These are phyloP conservation scores for Arthrobotrys entomopaga DNA, from an alignment of 2,329 filamentous ascomycete species.

Conservation along the genomic window DNA sequence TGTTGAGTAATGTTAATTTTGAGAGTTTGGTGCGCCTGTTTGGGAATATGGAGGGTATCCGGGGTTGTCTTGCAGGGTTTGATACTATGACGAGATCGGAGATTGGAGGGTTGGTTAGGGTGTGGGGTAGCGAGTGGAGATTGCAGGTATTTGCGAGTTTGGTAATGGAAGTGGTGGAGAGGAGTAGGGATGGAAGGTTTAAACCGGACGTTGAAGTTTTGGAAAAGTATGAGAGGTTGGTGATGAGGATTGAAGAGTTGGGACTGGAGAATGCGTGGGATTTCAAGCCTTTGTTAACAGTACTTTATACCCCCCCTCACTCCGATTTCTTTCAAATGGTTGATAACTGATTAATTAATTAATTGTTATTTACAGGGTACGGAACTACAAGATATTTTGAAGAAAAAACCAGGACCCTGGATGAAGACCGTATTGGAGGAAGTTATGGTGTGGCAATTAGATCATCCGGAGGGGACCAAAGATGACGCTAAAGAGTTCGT, in stretches of 20 bases:
- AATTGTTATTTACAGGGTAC: conserved; percentile 75
- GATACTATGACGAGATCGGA: conserved; percentile 62
- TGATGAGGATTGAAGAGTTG: conserved; percentile 66
- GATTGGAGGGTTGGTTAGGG: conserved; percentile 68
- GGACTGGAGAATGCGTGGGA: conserved; percentile 66
- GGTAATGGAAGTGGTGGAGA: conserved; percentile 70
- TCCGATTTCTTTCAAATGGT: conserved; percentile 66
- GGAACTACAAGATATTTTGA: conserved; percentile 74
- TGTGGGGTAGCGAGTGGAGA: conserved; percentile 78
- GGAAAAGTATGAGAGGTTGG: conserved; percentile 68
- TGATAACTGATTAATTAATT: too few species aligned
- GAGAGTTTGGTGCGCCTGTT: conserved; percentile 74
- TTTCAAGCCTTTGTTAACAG: conserved; percentile 61
- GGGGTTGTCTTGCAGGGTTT: conserved; percentile 64
- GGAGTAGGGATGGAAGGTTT: conserved; percentile 19
- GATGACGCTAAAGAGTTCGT: conserved; percentile 60
- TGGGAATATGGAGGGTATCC: conserved; percentile 72
- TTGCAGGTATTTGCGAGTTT: conserved; percentile 76
- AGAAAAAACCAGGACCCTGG: conserved; percentile 81
- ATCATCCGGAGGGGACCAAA: conserved; percentile 76
- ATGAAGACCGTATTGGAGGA: conserved; percentile 81
- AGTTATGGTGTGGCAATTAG: conserved; percentile 87
- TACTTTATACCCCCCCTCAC: conserved; percentile 14
- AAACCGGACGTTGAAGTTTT: conserved; percentile 60
- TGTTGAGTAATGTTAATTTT: conserved; percentile 78